Percentiles rank a stretch among this genome's conserved stretches.
phyloP scores from a whole-genome alignment of 108 stramenopile genomes.

The Pseudonitzschia multiseries region DNA sequence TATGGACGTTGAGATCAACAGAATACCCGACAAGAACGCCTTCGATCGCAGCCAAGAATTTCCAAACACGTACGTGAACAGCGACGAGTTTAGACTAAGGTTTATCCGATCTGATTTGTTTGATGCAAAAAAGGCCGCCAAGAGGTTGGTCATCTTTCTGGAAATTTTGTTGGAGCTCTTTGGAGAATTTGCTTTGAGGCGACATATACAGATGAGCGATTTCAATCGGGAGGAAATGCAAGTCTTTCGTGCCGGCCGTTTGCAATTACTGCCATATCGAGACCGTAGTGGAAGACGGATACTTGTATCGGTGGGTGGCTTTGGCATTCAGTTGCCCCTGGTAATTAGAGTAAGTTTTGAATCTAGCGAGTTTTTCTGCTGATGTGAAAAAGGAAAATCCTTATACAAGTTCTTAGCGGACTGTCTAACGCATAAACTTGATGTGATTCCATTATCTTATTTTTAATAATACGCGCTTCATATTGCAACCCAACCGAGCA shows the following conservation, averaged over 20 bases:
- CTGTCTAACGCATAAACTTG: background rate
- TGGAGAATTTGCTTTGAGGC: slow-evolving; percentile 21
- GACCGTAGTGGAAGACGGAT: slow-evolving; percentile 28
- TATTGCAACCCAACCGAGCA: background rate
- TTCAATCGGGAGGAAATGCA: slow-evolving; percentile 27
- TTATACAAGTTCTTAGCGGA: background rate
- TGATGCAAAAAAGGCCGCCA: slow-evolving; percentile 30
- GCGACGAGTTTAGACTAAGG: slow-evolving; percentile 24
- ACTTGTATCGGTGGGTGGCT: slow-evolving; percentile 10
- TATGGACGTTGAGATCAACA: background rate
- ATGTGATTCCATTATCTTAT: background rate
- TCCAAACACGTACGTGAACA: slow-evolving; percentile 27
- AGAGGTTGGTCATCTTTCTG: slow-evolving; percentile 21
- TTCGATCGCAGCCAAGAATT: background rate
- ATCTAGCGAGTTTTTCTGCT: too few species aligned
- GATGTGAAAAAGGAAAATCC: too few species aligned
- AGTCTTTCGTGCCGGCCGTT: background rate
- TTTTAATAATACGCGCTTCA: background rate
- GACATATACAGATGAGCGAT: slow-evolving; percentile 32
- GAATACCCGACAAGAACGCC: slow-evolving; percentile 1
- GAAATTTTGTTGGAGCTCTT: slow-evolving; percentile 39
- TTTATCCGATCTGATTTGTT: slow-evolving; percentile 44
- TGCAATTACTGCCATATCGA: slow-evolving; percentile 7
- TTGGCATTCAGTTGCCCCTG: background rate
- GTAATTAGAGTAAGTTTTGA: slow-evolving; percentile 10